These are phyloP conservation scores for Blastocystis sp. DNA, from an alignment of 352 stramenopile genomes.

Conservation along the genomic window DNA sequence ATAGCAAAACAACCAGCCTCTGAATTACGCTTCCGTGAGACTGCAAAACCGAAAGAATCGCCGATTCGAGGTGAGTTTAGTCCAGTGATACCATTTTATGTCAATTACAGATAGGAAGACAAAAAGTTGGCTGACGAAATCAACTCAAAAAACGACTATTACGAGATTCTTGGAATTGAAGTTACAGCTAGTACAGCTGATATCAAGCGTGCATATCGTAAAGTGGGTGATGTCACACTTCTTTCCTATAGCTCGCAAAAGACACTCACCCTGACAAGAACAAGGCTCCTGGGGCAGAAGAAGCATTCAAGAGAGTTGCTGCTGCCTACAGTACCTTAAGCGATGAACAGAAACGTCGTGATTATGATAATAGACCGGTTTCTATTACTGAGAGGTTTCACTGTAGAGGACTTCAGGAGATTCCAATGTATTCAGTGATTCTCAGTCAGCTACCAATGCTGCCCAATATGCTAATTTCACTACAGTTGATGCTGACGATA, in stretches of 20 bases:
- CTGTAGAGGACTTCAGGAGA: background rate
- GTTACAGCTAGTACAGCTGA: conserved; percentile 74
- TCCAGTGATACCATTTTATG: background rate
- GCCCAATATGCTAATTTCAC: background rate
- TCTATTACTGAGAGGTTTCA: background rate
- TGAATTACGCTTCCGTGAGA: background rate
- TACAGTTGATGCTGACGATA: background rate
- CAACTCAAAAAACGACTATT: conserved; percentile 77
- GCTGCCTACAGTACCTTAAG: conserved; percentile 85
- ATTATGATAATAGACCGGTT: conserved; percentile 74
- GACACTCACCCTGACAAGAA: conserved; percentile 88
- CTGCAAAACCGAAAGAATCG: background rate
- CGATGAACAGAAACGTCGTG: conserved; percentile 76
- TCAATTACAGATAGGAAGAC: conserved; percentile 14
- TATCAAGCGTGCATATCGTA: conserved; percentile 82
- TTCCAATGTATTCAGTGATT: background rate
- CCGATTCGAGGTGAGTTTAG: background rate
- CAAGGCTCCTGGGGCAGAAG: conserved; percentile 84
- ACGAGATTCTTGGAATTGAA: conserved; percentile 76
- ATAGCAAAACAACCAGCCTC: background rate
- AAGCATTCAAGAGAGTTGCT: conserved; percentile 89
- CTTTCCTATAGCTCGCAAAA: conserved; percentile 72
- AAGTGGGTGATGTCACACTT: conserved; percentile 68
- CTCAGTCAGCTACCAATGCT: background rate
- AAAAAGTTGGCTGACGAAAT: conserved; percentile 77